Evolutionary conservation across 352 stramenopile species (phyloP), one percentile per base, ranked within the genome.

Genomic region (Pythium insidiosum): DNA sequence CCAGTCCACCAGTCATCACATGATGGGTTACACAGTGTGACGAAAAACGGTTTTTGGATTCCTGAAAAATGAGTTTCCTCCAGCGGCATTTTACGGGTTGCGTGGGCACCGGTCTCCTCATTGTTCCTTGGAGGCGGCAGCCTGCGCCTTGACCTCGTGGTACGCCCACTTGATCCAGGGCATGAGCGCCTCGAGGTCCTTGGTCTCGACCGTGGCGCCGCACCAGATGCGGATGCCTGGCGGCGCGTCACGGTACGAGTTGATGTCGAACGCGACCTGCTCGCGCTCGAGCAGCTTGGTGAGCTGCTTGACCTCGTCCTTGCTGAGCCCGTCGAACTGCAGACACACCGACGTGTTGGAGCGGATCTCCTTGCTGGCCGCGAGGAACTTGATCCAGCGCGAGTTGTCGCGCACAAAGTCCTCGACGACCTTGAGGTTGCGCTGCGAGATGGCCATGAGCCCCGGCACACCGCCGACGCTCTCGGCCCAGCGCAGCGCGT

Each of bases 141-240:
- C 52, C 22, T 30, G 26, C 3, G 53, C 54, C 56, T 96, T 95
- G 28, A 91, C 84, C 60, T 96, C 77, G 9, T 95, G 78, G 61
- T 98, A 98, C 15, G 96, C 95, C 94, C 95, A 98, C 67, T 97
- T 94, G 62, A 99, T 87, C 96, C 96, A 99, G 10, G 97, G 97
- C 77, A 98, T 93, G 44, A 99, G 64, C 43, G 91, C 90, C 61
- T 99, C 91, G 9, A 99, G 54, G 72, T 99, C 96, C 49, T 92
- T 86, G 36, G 89, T 97, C 72, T 99, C 96, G 35, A 99, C 96
- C 5, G 96, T 99, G n/a, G 95, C 95, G 47, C 96, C 96, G 66
- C 96, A 98, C 96, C 96, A 99, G 73, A 99, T 98, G 44, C 96
- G 82, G 52, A 99, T 95, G 15, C 95, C 96, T 10, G 96, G 88